Conservation (phyloP, 2,329 filamentous ascomycete species). For the Hypoxylon sp. region DNA sequence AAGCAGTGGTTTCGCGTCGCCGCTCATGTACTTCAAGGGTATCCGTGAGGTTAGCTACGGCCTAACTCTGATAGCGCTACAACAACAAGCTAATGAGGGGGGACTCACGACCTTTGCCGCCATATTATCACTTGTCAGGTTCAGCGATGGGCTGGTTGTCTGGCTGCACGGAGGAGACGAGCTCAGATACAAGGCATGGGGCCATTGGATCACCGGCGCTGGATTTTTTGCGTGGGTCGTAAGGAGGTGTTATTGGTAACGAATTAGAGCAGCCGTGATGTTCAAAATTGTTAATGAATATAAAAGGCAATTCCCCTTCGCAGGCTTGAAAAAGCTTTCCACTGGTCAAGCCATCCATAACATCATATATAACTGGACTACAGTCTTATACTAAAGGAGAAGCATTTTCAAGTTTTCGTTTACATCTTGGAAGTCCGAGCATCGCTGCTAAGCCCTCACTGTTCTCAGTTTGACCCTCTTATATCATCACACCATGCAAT, state of each 20-base stretch:
- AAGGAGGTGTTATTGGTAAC: conserved; percentile 22
- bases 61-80: conserved; percentile 50
- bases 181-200: conserved; percentile 26
- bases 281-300: background rate
- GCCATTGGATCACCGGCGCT: conserved; percentile 34
- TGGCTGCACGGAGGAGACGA: conserved; percentile 52
- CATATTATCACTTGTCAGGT: conserved; percentile 51
- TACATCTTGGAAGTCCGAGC: background rate
- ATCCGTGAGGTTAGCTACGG: conserved; percentile 56
- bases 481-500: background rate
- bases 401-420: background rate
- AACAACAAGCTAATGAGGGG: conserved; percentile 50
- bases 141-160: conserved; percentile 55
- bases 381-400: background rate
- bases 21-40: conserved; percentile 57
- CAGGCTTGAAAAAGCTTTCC: background rate
- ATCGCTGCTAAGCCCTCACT: background rate
- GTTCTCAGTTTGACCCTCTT: background rate
- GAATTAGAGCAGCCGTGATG: background rate
- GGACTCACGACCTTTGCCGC: conserved; percentile 53
- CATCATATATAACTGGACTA: background rate
- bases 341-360: background rate
- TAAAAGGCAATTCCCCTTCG: background rate
- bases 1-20: conserved; percentile 42
- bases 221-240: conserved; percentile 29